A percentile compares a stretch with the other conserved stretches of the same genome.
phyloP scores from a whole-genome alignment of 345 rosid species.

The Orychophragmus violaceus region DNA sequence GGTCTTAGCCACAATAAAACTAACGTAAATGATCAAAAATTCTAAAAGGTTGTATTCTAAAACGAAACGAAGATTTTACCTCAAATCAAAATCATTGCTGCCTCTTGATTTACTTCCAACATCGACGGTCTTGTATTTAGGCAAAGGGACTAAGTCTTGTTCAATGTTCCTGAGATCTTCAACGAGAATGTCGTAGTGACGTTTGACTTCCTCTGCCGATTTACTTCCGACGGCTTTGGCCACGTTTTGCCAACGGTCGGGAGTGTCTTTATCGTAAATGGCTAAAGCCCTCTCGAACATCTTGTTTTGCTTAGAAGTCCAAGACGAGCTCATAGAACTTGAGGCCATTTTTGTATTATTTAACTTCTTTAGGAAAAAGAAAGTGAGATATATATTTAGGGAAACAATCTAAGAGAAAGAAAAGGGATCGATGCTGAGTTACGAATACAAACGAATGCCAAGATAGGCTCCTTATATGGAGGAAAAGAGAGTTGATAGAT shows the following conservation, averaged over 20 bases:
- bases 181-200: conserved; percentile 81
- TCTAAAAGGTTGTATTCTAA: background rate
- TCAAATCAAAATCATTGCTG: conserved; percentile 31
- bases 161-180: conserved; percentile 67
- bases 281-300: conserved; percentile 85
- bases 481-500: conserved; percentile 17
- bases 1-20: background rate
- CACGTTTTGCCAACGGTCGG: conserved; percentile 92
- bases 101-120: conserved; percentile 32
- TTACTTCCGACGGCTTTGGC: conserved; percentile 74
- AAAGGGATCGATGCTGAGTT: conserved; percentile 9
- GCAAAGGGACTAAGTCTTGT: conserved; percentile 60
- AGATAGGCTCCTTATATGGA: conserved; percentile 25
- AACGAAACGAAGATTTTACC: conserved; percentile 23
- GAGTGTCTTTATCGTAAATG: conserved; percentile 69
- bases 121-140: conserved; percentile 42
- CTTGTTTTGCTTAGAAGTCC: conserved; percentile 82
- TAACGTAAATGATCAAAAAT: background rate
- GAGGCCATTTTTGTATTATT: conserved; percentile 12
- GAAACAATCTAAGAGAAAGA: conserved; percentile 7
- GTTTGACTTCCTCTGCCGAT: conserved; percentile 73
- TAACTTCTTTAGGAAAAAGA: background rate
- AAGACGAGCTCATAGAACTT: conserved; percentile 39
- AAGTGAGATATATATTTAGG: background rate
- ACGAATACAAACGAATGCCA: conserved; percentile 21